phyloP scores from a whole-genome alignment of 805 yeast genomes.

The Saccharomycopsis schoenii region DNA sequence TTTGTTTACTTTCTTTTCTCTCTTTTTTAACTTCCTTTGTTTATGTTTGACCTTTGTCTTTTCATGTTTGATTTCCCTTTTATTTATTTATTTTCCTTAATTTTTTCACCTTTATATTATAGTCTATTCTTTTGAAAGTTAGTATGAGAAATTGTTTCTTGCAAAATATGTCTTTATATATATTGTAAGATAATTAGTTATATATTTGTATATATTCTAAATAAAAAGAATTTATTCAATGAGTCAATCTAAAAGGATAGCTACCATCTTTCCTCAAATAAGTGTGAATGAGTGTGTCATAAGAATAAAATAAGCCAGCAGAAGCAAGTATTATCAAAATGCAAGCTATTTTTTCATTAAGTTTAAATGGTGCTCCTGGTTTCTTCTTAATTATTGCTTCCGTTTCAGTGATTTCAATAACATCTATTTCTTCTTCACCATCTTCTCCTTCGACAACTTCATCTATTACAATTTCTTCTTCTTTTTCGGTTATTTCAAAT shows the following conservation, averaged over 20 bases:
- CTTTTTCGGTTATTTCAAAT: background rate
- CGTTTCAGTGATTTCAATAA: background rate
- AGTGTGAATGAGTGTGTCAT: slow-evolving; percentile 36
- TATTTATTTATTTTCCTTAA: background rate
- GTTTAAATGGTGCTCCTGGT: background rate
- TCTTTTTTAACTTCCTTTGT: background rate
- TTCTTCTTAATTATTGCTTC: background rate
- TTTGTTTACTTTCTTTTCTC: background rate
- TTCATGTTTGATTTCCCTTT: background rate
- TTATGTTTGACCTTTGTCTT: background rate
- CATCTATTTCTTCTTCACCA: background rate
- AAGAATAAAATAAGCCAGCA: slow-evolving; percentile 27
- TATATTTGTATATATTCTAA: background rate
- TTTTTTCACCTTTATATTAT: background rate
- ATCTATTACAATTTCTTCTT: background rate
- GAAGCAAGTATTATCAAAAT: slow-evolving; percentile 22
- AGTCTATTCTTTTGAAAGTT: background rate
- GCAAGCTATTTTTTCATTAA: slow-evolving; percentile 5
- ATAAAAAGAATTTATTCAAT: background rate
- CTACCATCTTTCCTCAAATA: slow-evolving; percentile 36
- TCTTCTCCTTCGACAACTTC: background rate
- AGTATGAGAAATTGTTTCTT: background rate
- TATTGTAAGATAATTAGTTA: background rate
- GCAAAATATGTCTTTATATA: background rate
- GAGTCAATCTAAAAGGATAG: slow-evolving; percentile 34